Evolutionary conservation across 805 yeast genomes (phyloP).

Genomic region (Hermanozyma aechmeae): DNA sequence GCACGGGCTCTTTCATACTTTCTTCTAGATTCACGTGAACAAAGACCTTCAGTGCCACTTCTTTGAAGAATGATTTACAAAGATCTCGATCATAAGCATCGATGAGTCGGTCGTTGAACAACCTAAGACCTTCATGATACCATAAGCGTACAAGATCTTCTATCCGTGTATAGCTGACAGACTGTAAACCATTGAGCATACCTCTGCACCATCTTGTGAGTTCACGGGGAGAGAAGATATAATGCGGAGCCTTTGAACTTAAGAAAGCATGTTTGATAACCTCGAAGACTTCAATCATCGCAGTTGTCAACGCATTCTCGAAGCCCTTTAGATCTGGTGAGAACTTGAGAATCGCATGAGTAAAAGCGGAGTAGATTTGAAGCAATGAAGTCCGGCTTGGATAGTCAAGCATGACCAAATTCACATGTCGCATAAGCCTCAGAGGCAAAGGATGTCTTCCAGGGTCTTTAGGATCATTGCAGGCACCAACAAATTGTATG

Average conservation of each 20-base stretch:
- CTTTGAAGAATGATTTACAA: constrained; percentile 32
- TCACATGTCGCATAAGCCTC: constrained; percentile 59
- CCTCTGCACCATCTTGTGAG: constrained; percentile 83
- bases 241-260: constrained; percentile 39
- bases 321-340: constrained; percentile 55
- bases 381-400: constrained; percentile 56
- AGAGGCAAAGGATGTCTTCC: constrained; percentile 54
- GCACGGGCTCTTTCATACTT: constrained; percentile 41
- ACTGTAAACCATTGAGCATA: constrained; percentile 41
- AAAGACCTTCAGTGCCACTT: constrained; percentile 31
- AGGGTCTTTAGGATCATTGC: constrained; percentile 79
- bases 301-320: constrained; percentile 40
- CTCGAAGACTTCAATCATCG: constrained; percentile 60
- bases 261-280: constrained; percentile 34
- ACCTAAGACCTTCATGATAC: constrained; percentile 73
- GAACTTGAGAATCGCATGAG: constrained; percentile 44
- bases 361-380: constrained; percentile 60
- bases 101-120: constrained; percentile 68
- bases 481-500: constrained; percentile 88
- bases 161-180: constrained; percentile 23
- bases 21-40: constrained; percentile 30
- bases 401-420: constrained; percentile 67
- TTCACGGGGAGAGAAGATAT: constrained; percentile 83
- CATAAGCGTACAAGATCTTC: constrained; percentile 47
- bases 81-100: constrained; percentile 35